Percentiles rank a stretch among this genome's conserved stretches.
These are phyloP conservation scores for Carex parvula DNA, from an alignment of 176 grass and related monocot species.

Conservation along the genomic window DNA sequence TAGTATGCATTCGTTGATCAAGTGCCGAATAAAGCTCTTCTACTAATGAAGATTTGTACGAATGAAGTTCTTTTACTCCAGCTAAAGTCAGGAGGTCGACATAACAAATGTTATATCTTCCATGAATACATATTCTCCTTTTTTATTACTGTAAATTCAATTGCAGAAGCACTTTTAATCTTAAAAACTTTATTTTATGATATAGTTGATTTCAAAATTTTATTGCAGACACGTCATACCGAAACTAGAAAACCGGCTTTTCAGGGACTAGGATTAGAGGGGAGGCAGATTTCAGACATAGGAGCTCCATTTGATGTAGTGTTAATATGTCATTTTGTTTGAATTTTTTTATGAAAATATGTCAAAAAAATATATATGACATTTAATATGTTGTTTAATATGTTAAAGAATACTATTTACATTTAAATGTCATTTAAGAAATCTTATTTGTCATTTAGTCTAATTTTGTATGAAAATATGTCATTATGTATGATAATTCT, in stretches of 20 bases:
- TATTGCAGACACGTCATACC: slow-evolving; percentile 49
- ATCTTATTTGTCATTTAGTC: too few species aligned
- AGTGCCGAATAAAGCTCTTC: slow-evolving; percentile 29
- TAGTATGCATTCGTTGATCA: slow-evolving; percentile 27
- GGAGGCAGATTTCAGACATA: slow-evolving; percentile 34
- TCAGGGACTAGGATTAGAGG: slow-evolving; percentile 49
- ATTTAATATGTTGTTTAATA: too few species aligned
- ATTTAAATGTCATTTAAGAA: too few species aligned
- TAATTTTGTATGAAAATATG: too few species aligned
- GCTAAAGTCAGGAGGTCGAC: slow-evolving; percentile 77
- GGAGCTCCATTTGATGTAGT: neutral
- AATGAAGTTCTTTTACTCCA: slow-evolving; percentile 19
- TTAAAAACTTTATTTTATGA: neutral
- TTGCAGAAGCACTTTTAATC: too few species aligned
- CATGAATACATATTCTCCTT: neutral
- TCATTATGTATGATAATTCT: too few species aligned
- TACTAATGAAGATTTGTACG: slow-evolving; percentile 54
- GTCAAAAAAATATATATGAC: too few species aligned
- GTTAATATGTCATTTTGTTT: too few species aligned
- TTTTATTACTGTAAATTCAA: neutral
- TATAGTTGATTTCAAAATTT: slow-evolving; percentile 14
- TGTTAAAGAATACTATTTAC: too few species aligned
- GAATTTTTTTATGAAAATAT: too few species aligned
- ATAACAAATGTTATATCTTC: slow-evolving; percentile 84
- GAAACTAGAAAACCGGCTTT: slow-evolving; percentile 76